Evolutionary conservation across 2,329 filamentous ascomycete species (phyloP), one percentile per base, ranked within the genome.

Genomic region (Camillea tinctor): DNA sequence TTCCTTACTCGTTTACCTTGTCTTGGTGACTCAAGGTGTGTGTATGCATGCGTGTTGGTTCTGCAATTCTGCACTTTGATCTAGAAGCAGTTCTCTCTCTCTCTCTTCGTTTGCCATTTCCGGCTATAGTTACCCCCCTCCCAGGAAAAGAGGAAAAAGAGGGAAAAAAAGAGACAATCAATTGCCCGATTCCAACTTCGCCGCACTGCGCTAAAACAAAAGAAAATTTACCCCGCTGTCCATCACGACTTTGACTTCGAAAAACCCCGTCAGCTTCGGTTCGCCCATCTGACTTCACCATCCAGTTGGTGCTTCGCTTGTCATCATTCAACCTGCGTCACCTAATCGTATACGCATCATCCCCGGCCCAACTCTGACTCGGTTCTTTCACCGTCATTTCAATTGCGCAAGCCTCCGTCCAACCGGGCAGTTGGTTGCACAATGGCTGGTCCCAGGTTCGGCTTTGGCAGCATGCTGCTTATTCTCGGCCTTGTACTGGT

Each of bases 401-500:
- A 44, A 44, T 44, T 44, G 6, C 36, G 36, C 36, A 44, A 44
- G 36, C 36, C 36, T 44, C 36, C 13, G 36, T 44, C 36, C 13
- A 15, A 44, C 11, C 5, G 36, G 36, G 13, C 15, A 62, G 54
- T 56, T 11, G 44, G 17, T 11, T n/a, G 21, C 51, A 50, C 65
- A 65, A 86, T 86, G 84, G 75, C 81, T 67, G 78, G 76, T 64
- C 74, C 78, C 62, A 72, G 74, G 60, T 72, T 79, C 64, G 74
- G 81, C 72, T 80, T 80, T 76, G 78, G 77, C 74, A 72, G 79
- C 71, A 75, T 81, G 73, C 76, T 88, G 71, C 77, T 88, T 58
- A 74, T 83, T 66, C 63, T 84, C 54, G 78, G 76, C 64, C 70
- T 88, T 54, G 69, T 86, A 56, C 74, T 90, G 60, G 72, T 85